These are phyloP conservation scores for Blastobotrys attinorum DNA, from an alignment of 805 yeast genomes.

Conservation along the genomic window DNA sequence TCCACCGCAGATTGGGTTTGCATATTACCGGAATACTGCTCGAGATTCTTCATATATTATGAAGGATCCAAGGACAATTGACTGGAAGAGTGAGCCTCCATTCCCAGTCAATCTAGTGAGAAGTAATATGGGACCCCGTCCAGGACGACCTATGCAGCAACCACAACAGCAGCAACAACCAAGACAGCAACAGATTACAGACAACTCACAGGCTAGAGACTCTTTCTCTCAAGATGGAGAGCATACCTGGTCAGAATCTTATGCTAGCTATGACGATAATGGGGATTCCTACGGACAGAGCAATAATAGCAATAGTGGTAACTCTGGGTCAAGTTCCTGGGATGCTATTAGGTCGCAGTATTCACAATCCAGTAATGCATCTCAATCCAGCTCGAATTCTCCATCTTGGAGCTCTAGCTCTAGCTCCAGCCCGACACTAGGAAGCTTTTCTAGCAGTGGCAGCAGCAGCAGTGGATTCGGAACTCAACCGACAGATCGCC, in stretches of 20 bases:
- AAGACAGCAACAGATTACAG: not conserved
- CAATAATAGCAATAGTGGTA: not conserved
- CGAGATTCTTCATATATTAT: slow-evolving; percentile 11
- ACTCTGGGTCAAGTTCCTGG: slow-evolving; percentile 9
- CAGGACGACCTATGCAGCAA: not conserved
- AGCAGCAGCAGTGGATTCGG: not conserved
- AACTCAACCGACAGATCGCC: not conserved
- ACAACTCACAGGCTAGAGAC: not conserved
- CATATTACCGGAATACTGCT: slow-evolving; percentile 14
- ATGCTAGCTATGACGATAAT: not conserved
- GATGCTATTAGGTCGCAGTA: slow-evolving; percentile 12
- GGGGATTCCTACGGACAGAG: not conserved
- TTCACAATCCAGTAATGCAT: not conserved
- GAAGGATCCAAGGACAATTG: slow-evolving; percentile 16
- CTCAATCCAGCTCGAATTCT: not conserved
- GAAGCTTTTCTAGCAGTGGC: too few relatives aligned
- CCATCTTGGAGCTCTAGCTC: not conserved
- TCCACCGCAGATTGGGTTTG: slow-evolving; percentile 18
- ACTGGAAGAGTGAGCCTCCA: slow-evolving; percentile 14
- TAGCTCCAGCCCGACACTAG: too few relatives aligned
- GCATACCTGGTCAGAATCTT: too few relatives aligned
- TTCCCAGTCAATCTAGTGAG: slow-evolving; percentile 16
- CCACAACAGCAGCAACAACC: not conserved
- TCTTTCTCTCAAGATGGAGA: too few relatives aligned
- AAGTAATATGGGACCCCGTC: not conserved